Percentiles rank a stretch among this genome's conserved stretches.
Evolutionary conservation across 345 rosid genomes (phyloP).

Genomic region (Litchi chinensis): DNA sequence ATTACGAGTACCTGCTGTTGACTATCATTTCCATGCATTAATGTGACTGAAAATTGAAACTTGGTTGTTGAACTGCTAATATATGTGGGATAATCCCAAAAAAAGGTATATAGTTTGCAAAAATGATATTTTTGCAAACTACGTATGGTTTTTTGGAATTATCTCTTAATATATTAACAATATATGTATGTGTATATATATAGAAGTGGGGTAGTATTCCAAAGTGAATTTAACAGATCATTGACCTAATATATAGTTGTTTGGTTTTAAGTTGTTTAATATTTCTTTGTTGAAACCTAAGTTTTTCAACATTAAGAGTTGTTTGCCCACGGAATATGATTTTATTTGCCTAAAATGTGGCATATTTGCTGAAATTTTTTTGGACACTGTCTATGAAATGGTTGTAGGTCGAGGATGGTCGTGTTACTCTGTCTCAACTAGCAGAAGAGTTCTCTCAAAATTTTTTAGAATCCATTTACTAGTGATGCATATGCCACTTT

Average conservation of each 20-base stretch:
- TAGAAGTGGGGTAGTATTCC: neutral
- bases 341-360: neutral
- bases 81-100: too few relatives aligned
- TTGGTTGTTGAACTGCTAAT: too few relatives aligned
- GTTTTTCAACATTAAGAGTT: neutral
- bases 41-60: neutral
- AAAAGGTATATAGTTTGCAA: too few relatives aligned
- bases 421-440: slow-evolving; percentile 56
- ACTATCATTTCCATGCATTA: neutral
- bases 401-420: slow-evolving; percentile 55
- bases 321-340: neutral
- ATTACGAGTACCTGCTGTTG: neutral
- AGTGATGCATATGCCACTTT: slow-evolving; percentile 47
- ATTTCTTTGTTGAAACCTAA: neutral
- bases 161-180: too few relatives aligned
- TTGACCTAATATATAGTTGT: neutral
- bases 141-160: too few relatives aligned
- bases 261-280: neutral
- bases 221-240: neutral
- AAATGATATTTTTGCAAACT: too few relatives aligned
- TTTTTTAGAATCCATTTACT: slow-evolving; percentile 51
- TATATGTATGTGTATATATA: too few relatives aligned
- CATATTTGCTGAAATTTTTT: neutral
- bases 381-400: neutral
- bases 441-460: too few relatives aligned